Conservation (phyloP, 768 basidiomycete genomes). For the Coprinopsis cinerea region DNA sequence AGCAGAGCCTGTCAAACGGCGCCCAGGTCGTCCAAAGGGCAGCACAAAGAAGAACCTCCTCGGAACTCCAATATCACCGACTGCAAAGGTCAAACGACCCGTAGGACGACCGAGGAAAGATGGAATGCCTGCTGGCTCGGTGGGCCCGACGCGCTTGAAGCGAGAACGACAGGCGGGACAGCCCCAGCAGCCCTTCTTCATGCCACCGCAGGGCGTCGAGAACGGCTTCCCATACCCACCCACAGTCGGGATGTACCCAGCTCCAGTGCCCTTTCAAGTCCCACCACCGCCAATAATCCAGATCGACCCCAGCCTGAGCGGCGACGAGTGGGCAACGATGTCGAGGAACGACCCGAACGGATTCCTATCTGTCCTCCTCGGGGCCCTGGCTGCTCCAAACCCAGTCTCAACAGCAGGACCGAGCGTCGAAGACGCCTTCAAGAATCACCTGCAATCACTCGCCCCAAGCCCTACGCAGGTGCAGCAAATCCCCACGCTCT, state of each 20-base stretch:
- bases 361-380: slow-evolving; percentile 53
- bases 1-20: slow-evolving; percentile 43
- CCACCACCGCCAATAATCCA: slow-evolving; percentile 26
- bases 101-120: slow-evolving; percentile 80
- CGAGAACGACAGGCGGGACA: slow-evolving; percentile 18
- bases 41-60: slow-evolving; percentile 63
- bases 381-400: slow-evolving; percentile 56
- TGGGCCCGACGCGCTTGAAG: slow-evolving; percentile 37
- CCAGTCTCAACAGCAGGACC: slow-evolving; percentile 56
- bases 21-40: slow-evolving; percentile 73
- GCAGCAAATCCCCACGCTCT: slow-evolving; percentile 60
- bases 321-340: slow-evolving; percentile 63
- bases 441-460: slow-evolving; percentile 65
- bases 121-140: slow-evolving; percentile 72
- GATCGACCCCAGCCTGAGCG: slow-evolving; percentile 49
- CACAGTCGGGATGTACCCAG: slow-evolving; percentile 11
- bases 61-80: slow-evolving; percentile 26
- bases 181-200: slow-evolving; percentile 6
- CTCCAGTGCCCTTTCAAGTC: slow-evolving; percentile 22
- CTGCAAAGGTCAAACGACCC: slow-evolving; percentile 61
- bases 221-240: slow-evolving; percentile 10
- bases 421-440: slow-evolving; percentile 72
- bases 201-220: slow-evolving; percentile 13
- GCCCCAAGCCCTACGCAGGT: slow-evolving; percentile 40
- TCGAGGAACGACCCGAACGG: slow-evolving; percentile 47